Evolutionary conservation across 495 filamentous ascomycete genomes (phyloP), one percentile per base, ranked within the genome.

Genomic region (Parathielavia appendiculata): DNA sequence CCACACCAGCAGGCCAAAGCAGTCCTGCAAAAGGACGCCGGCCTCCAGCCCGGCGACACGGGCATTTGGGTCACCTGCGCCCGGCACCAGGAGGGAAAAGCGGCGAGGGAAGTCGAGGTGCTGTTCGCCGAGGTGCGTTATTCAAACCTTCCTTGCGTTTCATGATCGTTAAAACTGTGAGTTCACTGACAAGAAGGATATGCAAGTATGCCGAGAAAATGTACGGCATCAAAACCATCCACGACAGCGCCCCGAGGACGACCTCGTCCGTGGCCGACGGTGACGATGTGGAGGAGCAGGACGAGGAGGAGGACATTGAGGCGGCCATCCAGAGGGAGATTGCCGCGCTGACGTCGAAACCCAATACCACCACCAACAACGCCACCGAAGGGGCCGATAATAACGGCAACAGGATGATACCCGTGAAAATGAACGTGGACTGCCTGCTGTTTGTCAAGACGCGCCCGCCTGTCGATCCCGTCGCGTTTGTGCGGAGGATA

Each of bases 31-130:
- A 63, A 63, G 44, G 62, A 70, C 43, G 69, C 68, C 45, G 52
- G 63, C 30, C 82, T 91, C 57, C 84, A 89, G 61, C 76, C 83
- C 23, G 93, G 93, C 16, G 90, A 93, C 69, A 76, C 79, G 45
- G 93, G 93, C 12, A 87, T 97, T 32, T 97, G 92, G 81, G 83
- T 87, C 26, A 96, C 95, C 1, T 97, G 91, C 67, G 86, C 91
- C 35, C 84, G 85, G 70, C 83, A 83, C 51, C 86, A 81, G 71
- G 92, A 98, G 74, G 75, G 73, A 20, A 91, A 86, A 74, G 90
- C 89, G 19, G 79, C 87, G 2, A 77, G 75, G 38, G 93, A 98
- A 67, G 70, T 90, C 44, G 73, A 78, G 26, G 78, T 85, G 67
- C 69, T 97, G 35, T 89, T 96, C 67, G 81, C 86, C 17, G 81